A percentile compares a stretch with the other conserved stretches of the same genome.
These are phyloP conservation scores for Ogataea hybrid DNA, from an alignment of 1,139 yeast species.

Conservation along the genomic window DNA sequence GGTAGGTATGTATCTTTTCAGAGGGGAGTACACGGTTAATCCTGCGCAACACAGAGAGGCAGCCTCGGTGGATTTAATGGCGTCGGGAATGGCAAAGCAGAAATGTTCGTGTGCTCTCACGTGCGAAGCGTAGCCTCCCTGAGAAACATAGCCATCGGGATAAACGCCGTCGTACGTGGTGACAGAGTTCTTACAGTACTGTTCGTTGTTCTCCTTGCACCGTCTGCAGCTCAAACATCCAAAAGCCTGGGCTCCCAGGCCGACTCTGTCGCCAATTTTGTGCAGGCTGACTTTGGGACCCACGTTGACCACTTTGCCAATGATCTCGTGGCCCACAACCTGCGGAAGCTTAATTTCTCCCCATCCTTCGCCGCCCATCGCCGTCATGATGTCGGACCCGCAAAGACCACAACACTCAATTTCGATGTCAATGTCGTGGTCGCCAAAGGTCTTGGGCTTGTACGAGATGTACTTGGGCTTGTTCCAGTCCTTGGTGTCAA, in stretches of 20 bases:
- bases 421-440: slow-evolving; percentile 52
- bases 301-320: slow-evolving; percentile 42
- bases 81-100: slow-evolving; percentile 56
- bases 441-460: slow-evolving; percentile 47
- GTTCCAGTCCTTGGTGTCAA: slow-evolving; percentile 41
- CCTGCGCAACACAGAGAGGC: slow-evolving; percentile 72
- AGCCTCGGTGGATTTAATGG: slow-evolving; percentile 44
- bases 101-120: slow-evolving; percentile 53
- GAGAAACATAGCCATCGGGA: slow-evolving; percentile 41
- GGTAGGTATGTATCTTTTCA: slow-evolving; percentile 41
- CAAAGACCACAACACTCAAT: slow-evolving; percentile 59
- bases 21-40: slow-evolving; percentile 57
- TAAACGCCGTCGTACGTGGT: slow-evolving; percentile 46
- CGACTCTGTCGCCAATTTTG: slow-evolving; percentile 59
- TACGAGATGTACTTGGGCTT: slow-evolving; percentile 39
- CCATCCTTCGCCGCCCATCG: slow-evolving; percentile 41
- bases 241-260: slow-evolving; percentile 54
- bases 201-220: slow-evolving; percentile 48
- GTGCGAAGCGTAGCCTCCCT: slow-evolving; percentile 65
- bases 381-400: slow-evolving; percentile 50
- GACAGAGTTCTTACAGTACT: slow-evolving; percentile 43
- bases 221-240: slow-evolving; percentile 48
- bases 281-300: slow-evolving; percentile 44
- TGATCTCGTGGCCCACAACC: slow-evolving; percentile 48
- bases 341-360: slow-evolving; percentile 31